Evolutionary conservation across 1,284 basidiomycete genomes (phyloP).

Genomic region (Sanguinoderma infundibulare): DNA sequence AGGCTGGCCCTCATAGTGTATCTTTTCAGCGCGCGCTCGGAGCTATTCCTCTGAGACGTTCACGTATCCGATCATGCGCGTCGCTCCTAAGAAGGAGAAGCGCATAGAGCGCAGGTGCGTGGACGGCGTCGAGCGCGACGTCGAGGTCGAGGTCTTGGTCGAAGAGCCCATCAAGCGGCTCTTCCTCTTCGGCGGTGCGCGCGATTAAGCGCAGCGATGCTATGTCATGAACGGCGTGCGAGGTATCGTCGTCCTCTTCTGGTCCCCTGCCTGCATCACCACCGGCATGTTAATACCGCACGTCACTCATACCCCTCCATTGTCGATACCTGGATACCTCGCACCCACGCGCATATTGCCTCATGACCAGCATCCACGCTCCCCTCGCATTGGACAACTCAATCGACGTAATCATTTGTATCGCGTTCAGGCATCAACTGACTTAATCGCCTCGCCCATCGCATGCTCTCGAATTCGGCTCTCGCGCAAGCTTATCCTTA

Average conservation of each 20-base stretch:
- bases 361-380: slow-evolving; percentile 6
- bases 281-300: slow-evolving; percentile 11
- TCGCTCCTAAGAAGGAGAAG: slow-evolving; percentile 57
- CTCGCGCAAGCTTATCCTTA: slow-evolving; percentile 5
- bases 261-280: slow-evolving; percentile 5
- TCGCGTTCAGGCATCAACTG: slow-evolving; percentile 3
- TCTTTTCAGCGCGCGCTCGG: slow-evolving; percentile 60
- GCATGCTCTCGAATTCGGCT: slow-evolving; percentile 20
- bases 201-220: slow-evolving; percentile 14
- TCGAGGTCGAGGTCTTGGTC: slow-evolving; percentile 57
- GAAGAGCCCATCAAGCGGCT: slow-evolving; percentile 48
- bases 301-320: slow-evolving; percentile 18
- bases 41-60: slow-evolving; percentile 66
- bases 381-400: slow-evolving; percentile 1
- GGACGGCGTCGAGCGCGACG: slow-evolving; percentile 55
- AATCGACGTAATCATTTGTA: slow-evolving; percentile 6
- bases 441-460: slow-evolving; percentile 20
- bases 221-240: slow-evolving; percentile 14
- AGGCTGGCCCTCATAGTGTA: slow-evolving; percentile 20
- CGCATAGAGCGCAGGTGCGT: slow-evolving; percentile 49
- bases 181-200: slow-evolving; percentile 50
- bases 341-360: slow-evolving; percentile 20
- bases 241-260: slow-evolving; percentile 21
- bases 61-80: slow-evolving; percentile 67
- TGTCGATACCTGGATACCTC: slow-evolving; percentile 29